A percentile compares a stretch with the other conserved stretches of the same genome.
These are phyloP conservation scores for Nicotiana rustica DNA, from an alignment of 305 asterid species.

Conservation along the genomic window DNA sequence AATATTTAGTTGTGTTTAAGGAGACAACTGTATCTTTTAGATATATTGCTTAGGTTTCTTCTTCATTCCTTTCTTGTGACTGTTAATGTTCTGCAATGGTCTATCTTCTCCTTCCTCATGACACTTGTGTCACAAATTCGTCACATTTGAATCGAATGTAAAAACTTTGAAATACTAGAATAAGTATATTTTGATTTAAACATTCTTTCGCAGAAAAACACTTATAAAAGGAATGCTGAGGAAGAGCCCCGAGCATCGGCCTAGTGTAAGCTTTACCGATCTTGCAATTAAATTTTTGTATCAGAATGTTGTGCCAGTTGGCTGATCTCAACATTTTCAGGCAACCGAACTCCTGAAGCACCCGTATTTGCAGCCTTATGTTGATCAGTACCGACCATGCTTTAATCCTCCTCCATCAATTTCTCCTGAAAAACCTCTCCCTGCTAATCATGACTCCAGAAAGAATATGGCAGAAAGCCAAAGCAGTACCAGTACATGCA, in stretches of 20 bases:
- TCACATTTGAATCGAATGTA: not conserved
- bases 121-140: not conserved
- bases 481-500: constrained; percentile 93
- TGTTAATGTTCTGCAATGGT: constrained; percentile 20
- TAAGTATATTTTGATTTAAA: not conserved
- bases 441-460: constrained; percentile 46
- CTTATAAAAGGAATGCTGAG: constrained; percentile 96
- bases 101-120: not conserved
- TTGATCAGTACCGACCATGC: constrained; percentile 77
- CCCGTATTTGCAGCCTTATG: constrained; percentile 84
- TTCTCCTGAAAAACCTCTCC: constrained; percentile 57
- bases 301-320: constrained; percentile 9
- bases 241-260: constrained; percentile 96
- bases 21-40: not conserved
- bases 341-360: constrained; percentile 88
- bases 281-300: constrained; percentile 32
- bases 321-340: constrained; percentile 53
- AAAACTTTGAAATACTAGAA: constrained; percentile 10
- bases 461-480: constrained; percentile 84
- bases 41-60: not conserved
- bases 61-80: constrained; percentile 2
- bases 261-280: constrained; percentile 66
- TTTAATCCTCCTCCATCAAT: constrained; percentile 43
- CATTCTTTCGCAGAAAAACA: constrained; percentile 66
- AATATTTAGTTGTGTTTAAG: constrained; percentile 18